phyloP scores from a whole-genome alignment of 2,329 filamentous ascomycete genomes.

The Fusarium marasasianum region DNA sequence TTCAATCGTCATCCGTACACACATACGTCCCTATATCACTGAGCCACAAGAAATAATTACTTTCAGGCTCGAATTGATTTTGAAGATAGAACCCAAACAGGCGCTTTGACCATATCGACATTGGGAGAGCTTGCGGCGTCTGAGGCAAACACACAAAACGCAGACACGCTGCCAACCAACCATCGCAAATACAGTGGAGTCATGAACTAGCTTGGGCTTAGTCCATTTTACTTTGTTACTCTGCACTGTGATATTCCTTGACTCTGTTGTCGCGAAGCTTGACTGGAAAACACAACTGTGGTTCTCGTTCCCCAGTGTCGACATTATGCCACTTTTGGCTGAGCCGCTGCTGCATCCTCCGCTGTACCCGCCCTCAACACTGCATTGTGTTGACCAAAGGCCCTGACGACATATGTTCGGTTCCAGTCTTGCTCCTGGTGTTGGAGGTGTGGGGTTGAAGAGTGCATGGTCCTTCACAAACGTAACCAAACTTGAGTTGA shows the following conservation, averaged over 20 bases:
- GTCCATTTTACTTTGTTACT: conserved; percentile 19
- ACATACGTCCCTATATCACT: background rate
- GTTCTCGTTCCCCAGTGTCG: conserved; percentile 14
- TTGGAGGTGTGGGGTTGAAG: conserved; percentile 34
- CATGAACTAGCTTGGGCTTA: conserved; percentile 8
- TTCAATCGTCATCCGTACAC: background rate
- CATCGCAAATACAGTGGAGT: conserved; percentile 16
- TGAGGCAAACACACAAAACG: conserved; percentile 27
- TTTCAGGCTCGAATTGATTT: background rate
- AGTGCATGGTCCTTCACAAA: conserved; percentile 16
- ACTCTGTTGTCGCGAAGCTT: conserved; percentile 17
- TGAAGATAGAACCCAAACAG: conserved; percentile 24
- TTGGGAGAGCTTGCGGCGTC: conserved; percentile 14
- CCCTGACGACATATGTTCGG: conserved; percentile 24
- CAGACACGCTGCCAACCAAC: conserved; percentile 6
- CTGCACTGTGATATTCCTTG: conserved; percentile 16
- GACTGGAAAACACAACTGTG: background rate
- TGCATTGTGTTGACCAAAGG: conserved; percentile 1
- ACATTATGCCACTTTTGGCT: conserved; percentile 21
- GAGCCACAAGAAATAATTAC: background rate
- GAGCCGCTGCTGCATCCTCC: conserved; percentile 16
- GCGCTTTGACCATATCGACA: conserved; percentile 9
- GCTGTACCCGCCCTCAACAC: conserved; percentile 25
- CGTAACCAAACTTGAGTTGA: conserved; percentile 3
- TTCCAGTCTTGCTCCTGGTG: conserved; percentile 12